A percentile compares a stretch with the other conserved stretches of the same genome.
These are phyloP conservation scores for Xylaria bambusicola DNA, from an alignment of 495 filamentous ascomycete species.

Conservation along the genomic window DNA sequence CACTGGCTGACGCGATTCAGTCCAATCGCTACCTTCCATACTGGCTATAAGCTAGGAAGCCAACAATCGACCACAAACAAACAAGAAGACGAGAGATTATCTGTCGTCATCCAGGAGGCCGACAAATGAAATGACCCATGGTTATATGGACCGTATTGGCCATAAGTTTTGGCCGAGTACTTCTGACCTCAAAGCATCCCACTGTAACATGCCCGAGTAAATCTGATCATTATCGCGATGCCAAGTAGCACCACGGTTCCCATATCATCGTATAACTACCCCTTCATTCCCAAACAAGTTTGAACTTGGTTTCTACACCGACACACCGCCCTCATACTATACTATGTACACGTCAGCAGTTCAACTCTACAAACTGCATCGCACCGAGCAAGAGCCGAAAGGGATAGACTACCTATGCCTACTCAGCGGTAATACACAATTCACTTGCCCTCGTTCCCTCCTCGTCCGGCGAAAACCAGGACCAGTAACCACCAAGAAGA, in stretches of 20 bases:
- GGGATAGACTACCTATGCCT: no score
- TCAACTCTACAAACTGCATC: no score
- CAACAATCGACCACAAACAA: constrained; percentile 6
- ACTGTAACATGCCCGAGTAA: no score
- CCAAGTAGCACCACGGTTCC: background rate
- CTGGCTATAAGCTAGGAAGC: background rate
- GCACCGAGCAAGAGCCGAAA: background rate
- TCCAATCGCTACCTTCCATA: constrained; percentile 2
- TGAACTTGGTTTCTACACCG: constrained; percentile 1
- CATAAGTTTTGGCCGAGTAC: no score
- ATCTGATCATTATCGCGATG: constrained; percentile 11
- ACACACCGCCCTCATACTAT: background rate
- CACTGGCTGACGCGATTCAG: background rate
- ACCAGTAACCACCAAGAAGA: no score
- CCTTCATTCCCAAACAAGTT: background rate
- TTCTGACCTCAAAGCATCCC: no score
- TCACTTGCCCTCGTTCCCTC: no score
- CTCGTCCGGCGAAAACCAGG: no score
- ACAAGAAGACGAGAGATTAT: background rate
- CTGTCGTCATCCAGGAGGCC: no score
- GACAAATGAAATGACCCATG: no score
- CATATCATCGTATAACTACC: background rate
- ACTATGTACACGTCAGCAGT: constrained; percentile 1
- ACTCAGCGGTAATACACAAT: no score
- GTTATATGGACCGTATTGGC: no score